Conservation (phyloP, 2,329 filamentous ascomycete genomes). For the Tolypocladium capitatum region DNA sequence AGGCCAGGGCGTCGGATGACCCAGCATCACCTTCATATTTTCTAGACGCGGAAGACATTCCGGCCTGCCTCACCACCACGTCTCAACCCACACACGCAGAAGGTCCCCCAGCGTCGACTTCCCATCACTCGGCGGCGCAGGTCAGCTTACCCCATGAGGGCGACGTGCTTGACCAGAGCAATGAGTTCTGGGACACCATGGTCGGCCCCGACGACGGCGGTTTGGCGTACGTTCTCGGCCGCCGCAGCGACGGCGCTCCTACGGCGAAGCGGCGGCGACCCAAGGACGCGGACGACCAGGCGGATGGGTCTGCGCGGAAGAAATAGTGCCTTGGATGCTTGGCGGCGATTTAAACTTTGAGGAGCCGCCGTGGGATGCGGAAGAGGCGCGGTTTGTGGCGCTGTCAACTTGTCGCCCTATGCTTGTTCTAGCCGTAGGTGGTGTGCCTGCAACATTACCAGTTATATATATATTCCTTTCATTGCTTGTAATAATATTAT, state of each 20-base stretch:
- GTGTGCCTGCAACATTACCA: too few species aligned
- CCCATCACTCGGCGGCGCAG: too few species aligned
- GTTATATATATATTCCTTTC: too few species aligned
- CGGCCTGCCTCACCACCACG: not conserved
- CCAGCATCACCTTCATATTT: not conserved
- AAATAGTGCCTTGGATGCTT: not conserved
- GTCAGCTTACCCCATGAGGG: not conserved
- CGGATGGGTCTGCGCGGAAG: not conserved
- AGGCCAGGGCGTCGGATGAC: not conserved
- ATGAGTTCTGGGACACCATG: not conserved
- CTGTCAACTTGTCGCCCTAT: not conserved
- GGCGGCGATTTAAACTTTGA: too few species aligned
- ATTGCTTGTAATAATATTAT: too few species aligned
- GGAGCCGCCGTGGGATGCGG: not conserved
- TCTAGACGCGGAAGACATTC: not conserved
- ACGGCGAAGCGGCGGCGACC: not conserved
- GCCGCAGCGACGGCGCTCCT: not conserved
- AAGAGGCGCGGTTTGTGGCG: too few species aligned
- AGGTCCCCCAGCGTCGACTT: not conserved
- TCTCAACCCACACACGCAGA: not conserved
- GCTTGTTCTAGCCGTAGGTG: too few species aligned
- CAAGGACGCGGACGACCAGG: not conserved
- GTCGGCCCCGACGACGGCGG: not conserved
- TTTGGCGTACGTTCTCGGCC: not conserved
- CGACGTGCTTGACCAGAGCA: not conserved